Evolutionary conservation across 2,329 filamentous ascomycete species (phyloP).

Genomic region (Onygenales sp.): DNA sequence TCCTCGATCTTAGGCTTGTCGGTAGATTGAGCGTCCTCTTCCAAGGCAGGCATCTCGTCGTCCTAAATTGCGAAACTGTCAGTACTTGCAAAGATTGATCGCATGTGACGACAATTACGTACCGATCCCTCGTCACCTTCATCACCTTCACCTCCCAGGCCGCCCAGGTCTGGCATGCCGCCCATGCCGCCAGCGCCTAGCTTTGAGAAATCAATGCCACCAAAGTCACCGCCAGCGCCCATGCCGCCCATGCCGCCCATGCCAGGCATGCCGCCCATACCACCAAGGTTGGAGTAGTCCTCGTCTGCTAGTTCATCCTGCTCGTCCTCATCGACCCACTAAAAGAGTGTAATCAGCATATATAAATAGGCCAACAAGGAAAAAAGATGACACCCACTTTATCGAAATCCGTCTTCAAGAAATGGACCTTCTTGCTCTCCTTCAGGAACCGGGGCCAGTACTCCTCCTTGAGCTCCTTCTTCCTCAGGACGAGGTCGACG

Average conservation of each 20-base stretch:
- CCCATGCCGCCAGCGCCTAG: slow-evolving; percentile 55
- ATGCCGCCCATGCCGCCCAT: slow-evolving; percentile 30
- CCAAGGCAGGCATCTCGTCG: slow-evolving; percentile 78
- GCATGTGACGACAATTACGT: neutral
- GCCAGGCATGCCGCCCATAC: slow-evolving; percentile 36
- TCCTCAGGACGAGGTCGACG: slow-evolving; percentile 82
- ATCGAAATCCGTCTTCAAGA: slow-evolving; percentile 97
- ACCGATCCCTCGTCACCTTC: slow-evolving; percentile 27
- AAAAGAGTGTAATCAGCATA: neutral
- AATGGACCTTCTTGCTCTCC: slow-evolving; percentile 81
- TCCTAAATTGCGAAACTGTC: slow-evolving; percentile 38
- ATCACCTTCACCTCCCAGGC: slow-evolving; percentile 23
- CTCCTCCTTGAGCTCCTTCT: slow-evolving; percentile 91
- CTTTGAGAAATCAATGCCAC: slow-evolving; percentile 91
- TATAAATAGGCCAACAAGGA: neutral
- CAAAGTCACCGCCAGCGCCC: slow-evolving; percentile 54
- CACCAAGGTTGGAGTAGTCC: slow-evolving; percentile 52
- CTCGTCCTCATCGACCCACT: slow-evolving; percentile 98
- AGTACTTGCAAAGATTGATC: neutral
- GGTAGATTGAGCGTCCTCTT: slow-evolving; percentile 41
- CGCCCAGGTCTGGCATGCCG: slow-evolving; percentile 34
- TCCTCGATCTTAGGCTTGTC: slow-evolving; percentile 25
- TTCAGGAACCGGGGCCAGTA: slow-evolving; percentile 96
- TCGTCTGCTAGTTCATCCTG: slow-evolving; percentile 84
- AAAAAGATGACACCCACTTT: slow-evolving; percentile 50